phyloP scores from a whole-genome alignment of 371 early-diverging fungal species.

The Mucor indicus region DNA sequence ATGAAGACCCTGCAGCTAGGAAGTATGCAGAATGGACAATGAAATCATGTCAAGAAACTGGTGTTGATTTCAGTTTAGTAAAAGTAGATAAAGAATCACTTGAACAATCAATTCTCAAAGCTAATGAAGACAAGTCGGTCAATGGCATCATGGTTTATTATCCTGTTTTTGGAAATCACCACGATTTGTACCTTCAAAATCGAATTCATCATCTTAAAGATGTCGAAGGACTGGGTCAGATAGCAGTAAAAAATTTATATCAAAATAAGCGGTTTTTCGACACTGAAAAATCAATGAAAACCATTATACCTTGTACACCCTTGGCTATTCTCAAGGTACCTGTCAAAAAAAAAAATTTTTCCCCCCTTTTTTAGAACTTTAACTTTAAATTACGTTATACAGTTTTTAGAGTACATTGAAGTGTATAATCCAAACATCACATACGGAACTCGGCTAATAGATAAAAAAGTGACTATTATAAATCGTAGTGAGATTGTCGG shows the following conservation, averaged over 20 bases:
- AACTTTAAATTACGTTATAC: neutral
- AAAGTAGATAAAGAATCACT: conserved; percentile 76
- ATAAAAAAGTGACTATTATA: conserved; percentile 83
- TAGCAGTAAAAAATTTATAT: conserved; percentile 90
- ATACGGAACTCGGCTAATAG: conserved; percentile 90
- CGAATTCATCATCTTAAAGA: conserved; percentile 84
- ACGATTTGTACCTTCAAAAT: conserved; percentile 90
- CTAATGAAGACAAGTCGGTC: conserved; percentile 77
- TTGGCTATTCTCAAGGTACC: conserved; percentile 88
- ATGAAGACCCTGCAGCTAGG: conserved; percentile 88
- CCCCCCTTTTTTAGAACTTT: too few relatives aligned
- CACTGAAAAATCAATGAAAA: conserved; percentile 74
- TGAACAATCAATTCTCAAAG: conserved; percentile 77
- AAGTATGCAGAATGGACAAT: conserved; percentile 89
- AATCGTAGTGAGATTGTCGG: conserved; percentile 97
- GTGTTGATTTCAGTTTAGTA: conserved; percentile 87
- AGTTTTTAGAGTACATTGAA: conserved; percentile 87
- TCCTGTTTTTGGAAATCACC: conserved; percentile 86
- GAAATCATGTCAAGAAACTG: conserved; percentile 86
- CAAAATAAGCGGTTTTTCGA: conserved; percentile 90
- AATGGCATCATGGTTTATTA: conserved; percentile 95
- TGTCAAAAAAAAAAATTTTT: too few relatives aligned
- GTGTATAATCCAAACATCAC: conserved; percentile 83
- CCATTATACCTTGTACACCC: conserved; percentile 95
- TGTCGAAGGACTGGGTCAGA: conserved; percentile 93